Evolutionary conservation across 805 yeast species (phyloP), one percentile per base, ranked within the genome.

Genomic region (Candida ortonii): DNA sequence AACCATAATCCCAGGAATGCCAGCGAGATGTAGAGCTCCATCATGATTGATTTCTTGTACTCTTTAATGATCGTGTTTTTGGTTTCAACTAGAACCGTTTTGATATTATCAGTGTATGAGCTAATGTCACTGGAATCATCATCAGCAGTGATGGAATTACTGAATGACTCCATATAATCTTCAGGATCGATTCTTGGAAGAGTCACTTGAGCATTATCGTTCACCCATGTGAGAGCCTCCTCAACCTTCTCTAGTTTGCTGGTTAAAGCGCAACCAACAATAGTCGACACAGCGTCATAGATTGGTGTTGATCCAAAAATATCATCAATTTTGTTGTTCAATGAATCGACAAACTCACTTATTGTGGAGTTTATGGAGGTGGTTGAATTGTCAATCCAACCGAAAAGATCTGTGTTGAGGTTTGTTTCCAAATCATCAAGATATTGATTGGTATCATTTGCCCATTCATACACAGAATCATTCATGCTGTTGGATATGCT

Each of bases 261-360:
- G 12, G 85, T 90, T 23, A 93, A 66, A 3, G 85, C 75, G 62
- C 98, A 90, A 20, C 80, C 77, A 4, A 89, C 83, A 0, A 87
- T 76, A 0, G 80, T 70, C 18, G 70, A 68, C 28, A 87, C 67
- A 0, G 94, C 84, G 1, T 55, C 54, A 29, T 78, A 73, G 8
- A 90, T 61, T 1, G 83, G 73, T 0, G 97, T 86, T 3, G 69
- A 69, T 5, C 79, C 77, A 59, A 93, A 88, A 0, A 78, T 67
- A 7, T 68, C 65, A 18, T 67, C 66, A 5, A 93, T 56, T 0
- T 78, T 77, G 3, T 52, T 49, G 52, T 84, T 80, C 64, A 89
- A 71, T n/a, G 62, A 67, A 3, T 53, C 60, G 32, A 81, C 67
- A 55, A 88, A 80, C 1, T 56, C 60, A 14, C 68, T 59, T 1